Conservation (phyloP, 164 flowering plant genomes). For the Magnolia sinica region DNA sequence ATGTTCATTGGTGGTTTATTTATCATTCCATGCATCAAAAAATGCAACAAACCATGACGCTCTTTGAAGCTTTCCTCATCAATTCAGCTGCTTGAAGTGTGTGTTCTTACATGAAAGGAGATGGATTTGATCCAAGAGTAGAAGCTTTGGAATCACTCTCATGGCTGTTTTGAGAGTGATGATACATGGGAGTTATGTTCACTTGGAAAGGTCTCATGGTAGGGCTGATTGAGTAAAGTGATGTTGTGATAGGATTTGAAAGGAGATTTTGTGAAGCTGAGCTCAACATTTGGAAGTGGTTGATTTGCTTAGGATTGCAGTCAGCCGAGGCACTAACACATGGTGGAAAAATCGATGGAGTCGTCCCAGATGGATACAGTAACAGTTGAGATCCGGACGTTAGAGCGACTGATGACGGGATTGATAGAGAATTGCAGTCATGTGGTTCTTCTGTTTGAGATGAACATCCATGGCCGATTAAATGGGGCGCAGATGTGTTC, state of each 20-base stretch:
- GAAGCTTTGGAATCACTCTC: slow-evolving; percentile 10
- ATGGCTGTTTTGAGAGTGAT: slow-evolving; percentile 23
- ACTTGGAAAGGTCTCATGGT: slow-evolving; percentile 41
- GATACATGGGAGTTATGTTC: slow-evolving; percentile 20
- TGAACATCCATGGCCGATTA: slow-evolving; percentile 32
- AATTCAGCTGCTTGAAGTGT: background rate
- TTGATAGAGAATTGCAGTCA: slow-evolving; percentile 29
- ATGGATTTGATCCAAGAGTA: slow-evolving; percentile 2
- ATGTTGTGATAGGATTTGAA: slow-evolving; percentile 28
- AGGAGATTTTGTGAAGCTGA: slow-evolving; percentile 29
- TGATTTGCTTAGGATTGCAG: slow-evolving; percentile 43
- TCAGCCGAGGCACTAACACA: slow-evolving; percentile 20
- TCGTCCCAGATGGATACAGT: slow-evolving; percentile 34
- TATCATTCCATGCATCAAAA: background rate
- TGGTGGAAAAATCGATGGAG: slow-evolving; percentile 40
- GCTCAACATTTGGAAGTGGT: slow-evolving; percentile 45
- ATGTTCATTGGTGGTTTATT: background rate
- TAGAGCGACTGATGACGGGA: slow-evolving; percentile 33
- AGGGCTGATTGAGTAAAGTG: slow-evolving; percentile 28
- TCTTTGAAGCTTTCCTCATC: background rate
- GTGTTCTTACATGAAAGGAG: background rate
- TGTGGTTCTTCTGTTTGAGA: slow-evolving; percentile 35
- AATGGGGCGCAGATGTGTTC: slow-evolving; percentile 31
- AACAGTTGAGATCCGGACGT: slow-evolving; percentile 47
- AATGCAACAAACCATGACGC: background rate